Percentiles rank a stretch among this genome's conserved stretches.
Evolutionary conservation across 139 green algal species (phyloP).

Genomic region (Tetradesmus obliquus): DNA sequence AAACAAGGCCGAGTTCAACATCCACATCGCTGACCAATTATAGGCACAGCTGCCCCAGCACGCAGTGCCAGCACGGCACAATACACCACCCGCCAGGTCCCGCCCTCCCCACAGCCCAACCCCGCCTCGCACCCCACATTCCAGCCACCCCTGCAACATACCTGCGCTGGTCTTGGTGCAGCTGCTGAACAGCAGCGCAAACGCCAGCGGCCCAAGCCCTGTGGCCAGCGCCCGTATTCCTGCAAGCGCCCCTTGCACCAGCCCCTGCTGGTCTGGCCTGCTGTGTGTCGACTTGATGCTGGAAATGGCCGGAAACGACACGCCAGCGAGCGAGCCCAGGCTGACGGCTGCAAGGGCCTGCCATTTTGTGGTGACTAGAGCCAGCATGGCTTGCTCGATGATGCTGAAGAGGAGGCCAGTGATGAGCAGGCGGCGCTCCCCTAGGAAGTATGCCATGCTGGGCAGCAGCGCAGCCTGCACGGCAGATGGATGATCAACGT

Average conservation of each 20-base stretch:
- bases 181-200: conserved; percentile 74
- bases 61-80: too few species aligned
- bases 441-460: background rate
- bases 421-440: conserved; percentile 20
- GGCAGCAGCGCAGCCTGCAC: conserved; percentile 39
- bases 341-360: conserved; percentile 58
- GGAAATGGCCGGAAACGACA: conserved; percentile 74
- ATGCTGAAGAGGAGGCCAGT: conserved; percentile 13
- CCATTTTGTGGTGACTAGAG: conserved; percentile 11
- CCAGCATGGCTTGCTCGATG: conserved; percentile 31
- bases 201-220: conserved; percentile 77
- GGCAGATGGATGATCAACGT: too few species aligned
- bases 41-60: too few species aligned
- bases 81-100: too few species aligned
- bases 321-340: conserved; percentile 54
- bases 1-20: too few species aligned
- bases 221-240: conserved; percentile 73
- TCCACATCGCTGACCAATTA: too few species aligned
- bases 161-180: conserved; percentile 66
- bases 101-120: too few species aligned
- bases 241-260: conserved; percentile 71
- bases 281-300: conserved; percentile 73
- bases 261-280: conserved; percentile 52
- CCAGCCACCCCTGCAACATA: conserved; percentile 26
- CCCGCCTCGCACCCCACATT: too few species aligned